A percentile compares a stretch with the other conserved stretches of the same genome.
These are phyloP conservation scores for Posidonia australis DNA, from an alignment of 106 monocot species.

Conservation along the genomic window DNA sequence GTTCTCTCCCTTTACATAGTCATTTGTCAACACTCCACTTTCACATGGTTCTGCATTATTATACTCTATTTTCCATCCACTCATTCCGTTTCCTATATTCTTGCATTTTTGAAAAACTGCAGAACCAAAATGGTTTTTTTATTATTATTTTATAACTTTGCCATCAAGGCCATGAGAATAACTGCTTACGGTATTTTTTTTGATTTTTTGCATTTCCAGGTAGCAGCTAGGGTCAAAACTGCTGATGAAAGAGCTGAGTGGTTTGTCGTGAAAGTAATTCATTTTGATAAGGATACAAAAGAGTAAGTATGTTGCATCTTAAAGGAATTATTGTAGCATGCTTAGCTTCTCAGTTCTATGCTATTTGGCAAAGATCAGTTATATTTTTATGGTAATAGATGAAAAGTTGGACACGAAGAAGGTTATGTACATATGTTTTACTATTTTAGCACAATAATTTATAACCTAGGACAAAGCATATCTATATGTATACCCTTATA, in stretches of 20 bases:
- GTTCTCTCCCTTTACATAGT: too few species aligned
- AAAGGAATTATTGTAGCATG: background rate
- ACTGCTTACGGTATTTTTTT: background rate
- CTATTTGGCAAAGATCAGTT: background rate
- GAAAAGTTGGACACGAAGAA: too few species aligned
- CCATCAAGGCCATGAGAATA: background rate
- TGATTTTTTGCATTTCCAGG: constrained; percentile 34
- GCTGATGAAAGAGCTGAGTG: constrained; percentile 92
- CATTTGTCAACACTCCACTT: too few species aligned
- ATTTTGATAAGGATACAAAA: constrained; percentile 91
- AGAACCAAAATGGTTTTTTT: background rate
- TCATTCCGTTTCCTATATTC: too few species aligned
- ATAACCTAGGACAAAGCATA: too few species aligned
- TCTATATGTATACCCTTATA: too few species aligned
- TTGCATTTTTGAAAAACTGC: too few species aligned
- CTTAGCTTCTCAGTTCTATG: background rate
- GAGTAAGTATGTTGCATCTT: constrained; percentile 43
- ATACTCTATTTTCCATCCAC: too few species aligned
- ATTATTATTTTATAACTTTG: background rate
- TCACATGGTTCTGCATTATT: too few species aligned
- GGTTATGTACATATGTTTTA: too few species aligned
- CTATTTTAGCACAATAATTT: too few species aligned
- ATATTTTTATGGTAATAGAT: too few species aligned
- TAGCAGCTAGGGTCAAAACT: constrained; percentile 72
- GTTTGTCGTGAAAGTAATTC: constrained; percentile 93